phyloP scores from a whole-genome alignment of 78 protist genomes.

The Monocercomonoides exilis region DNA sequence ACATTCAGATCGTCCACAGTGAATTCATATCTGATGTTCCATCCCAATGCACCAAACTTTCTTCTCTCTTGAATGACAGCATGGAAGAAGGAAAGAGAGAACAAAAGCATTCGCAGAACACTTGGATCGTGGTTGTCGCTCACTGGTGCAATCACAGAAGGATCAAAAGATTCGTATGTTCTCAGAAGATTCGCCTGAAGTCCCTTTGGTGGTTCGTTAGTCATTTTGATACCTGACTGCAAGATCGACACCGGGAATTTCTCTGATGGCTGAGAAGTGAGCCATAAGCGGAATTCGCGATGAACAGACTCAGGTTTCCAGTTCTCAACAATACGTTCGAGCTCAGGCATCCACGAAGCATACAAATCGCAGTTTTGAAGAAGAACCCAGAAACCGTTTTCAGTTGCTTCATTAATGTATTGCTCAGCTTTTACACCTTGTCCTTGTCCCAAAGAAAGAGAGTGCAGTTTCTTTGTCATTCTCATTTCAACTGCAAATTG shows the following conservation, averaged over 20 bases:
- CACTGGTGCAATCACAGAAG: slow-evolving; percentile 23
- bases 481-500: slow-evolving; percentile 59
- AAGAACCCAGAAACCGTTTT: slow-evolving; percentile 72
- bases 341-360: slow-evolving; percentile 58
- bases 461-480: slow-evolving; percentile 43
- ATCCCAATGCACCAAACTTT: slow-evolving; percentile 69
- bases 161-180: slow-evolving; percentile 25
- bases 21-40: slow-evolving; percentile 72
- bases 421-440: slow-evolving; percentile 74
- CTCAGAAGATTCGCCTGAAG: slow-evolving; percentile 53
- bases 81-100: slow-evolving; percentile 58
- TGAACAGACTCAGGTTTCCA: slow-evolving; percentile 38
- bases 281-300: slow-evolving; percentile 75
- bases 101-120: slow-evolving; percentile 46
- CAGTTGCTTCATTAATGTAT: slow-evolving; percentile 50
- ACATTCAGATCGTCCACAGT: slow-evolving; percentile 47
- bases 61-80: slow-evolving; percentile 65
- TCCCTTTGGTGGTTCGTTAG: slow-evolving; percentile 87
- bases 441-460: slow-evolving; percentile 81
- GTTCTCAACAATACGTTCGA: slow-evolving; percentile 48
- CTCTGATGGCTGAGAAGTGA: slow-evolving; percentile 72
- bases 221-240: slow-evolving; percentile 74
- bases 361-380: slow-evolving; percentile 80
- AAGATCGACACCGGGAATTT: slow-evolving; percentile 70
- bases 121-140: slow-evolving; percentile 29